phyloP scores from a whole-genome alignment of 257 asterid genomes.

The Nicotiana sylvestris region DNA sequence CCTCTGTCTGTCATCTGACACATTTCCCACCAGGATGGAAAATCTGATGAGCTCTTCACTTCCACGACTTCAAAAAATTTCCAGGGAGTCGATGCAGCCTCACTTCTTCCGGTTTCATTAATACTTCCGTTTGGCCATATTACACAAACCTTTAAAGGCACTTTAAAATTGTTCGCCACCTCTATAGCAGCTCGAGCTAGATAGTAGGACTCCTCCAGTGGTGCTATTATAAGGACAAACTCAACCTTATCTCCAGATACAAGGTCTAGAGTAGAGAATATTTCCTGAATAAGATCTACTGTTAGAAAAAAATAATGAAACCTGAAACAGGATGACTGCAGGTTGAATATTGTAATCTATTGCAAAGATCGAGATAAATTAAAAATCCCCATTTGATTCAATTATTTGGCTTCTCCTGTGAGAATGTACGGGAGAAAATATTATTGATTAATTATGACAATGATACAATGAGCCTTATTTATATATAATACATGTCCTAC shows the following conservation, averaged over 20 bases:
- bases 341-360: not conserved
- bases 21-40: conserved; percentile 82
- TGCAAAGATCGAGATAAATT: not conserved
- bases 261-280: conserved; percentile 72
- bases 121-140: conserved; percentile 52
- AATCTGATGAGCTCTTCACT: conserved; percentile 32
- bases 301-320: not conserved
- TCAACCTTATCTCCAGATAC: conserved; percentile 51
- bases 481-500: too few species aligned
- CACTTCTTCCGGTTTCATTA: conserved; percentile 30
- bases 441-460: too few species aligned
- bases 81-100: conserved; percentile 53
- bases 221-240: conserved; percentile 80
- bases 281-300: conserved; percentile 34
- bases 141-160: conserved; percentile 56
- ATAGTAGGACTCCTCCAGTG: conserved; percentile 53
- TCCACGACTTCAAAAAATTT: conserved; percentile 46
- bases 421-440: too few species aligned
- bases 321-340: not conserved
- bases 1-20: conserved; percentile 66
- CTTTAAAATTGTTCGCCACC: conserved; percentile 52
- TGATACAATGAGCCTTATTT: too few species aligned
- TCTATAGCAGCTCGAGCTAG: conserved; percentile 65
- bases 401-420: not conserved
- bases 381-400: not conserved